phyloP scores from a whole-genome alignment of 1,139 yeast species.

The Geotrichum cucujoidarum region DNA sequence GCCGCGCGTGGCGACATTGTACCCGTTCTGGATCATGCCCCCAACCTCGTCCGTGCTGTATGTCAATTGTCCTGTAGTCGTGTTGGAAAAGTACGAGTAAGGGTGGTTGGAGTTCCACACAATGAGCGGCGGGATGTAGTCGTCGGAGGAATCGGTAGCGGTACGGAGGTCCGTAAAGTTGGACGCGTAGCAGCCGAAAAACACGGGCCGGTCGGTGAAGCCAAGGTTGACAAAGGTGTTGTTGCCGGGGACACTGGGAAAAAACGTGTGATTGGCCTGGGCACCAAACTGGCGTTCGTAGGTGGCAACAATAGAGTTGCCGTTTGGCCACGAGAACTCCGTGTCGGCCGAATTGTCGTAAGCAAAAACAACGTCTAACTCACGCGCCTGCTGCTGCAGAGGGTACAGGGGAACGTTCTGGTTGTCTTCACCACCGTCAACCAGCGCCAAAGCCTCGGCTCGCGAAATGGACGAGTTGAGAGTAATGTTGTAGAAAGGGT shows the following conservation, averaged over 20 bases:
- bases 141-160: slow-evolving; percentile 15
- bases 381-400: slow-evolving; percentile 61
- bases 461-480: slow-evolving; percentile 30
- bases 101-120: slow-evolving; percentile 78
- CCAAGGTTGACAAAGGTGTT: slow-evolving; percentile 51
- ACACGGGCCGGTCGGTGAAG: slow-evolving; percentile 40
- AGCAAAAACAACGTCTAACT: slow-evolving; percentile 75
- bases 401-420: slow-evolving; percentile 80
- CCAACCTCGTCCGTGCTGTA: slow-evolving; percentile 56
- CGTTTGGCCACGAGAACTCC: slow-evolving; percentile 55
- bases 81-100: slow-evolving; percentile 60
- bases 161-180: slow-evolving; percentile 23
- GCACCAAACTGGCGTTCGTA: slow-evolving; percentile 46
- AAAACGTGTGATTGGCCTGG: slow-evolving; percentile 43
- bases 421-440: slow-evolving; percentile 86
- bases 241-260: slow-evolving; percentile 83
- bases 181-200: slow-evolving; percentile 19
- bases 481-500: slow-evolving; percentile 54
- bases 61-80: slow-evolving; percentile 63
- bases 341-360: slow-evolving; percentile 84
- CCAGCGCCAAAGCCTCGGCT: slow-evolving; percentile 51
- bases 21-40: slow-evolving; percentile 70
- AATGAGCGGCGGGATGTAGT: slow-evolving; percentile 59
- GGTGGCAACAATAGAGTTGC: slow-evolving; percentile 62
- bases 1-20: slow-evolving; percentile 66